Evolutionary conservation across 2,329 filamentous ascomycete species (phyloP).

Genomic region (Ceratocystis alfenasii): DNA sequence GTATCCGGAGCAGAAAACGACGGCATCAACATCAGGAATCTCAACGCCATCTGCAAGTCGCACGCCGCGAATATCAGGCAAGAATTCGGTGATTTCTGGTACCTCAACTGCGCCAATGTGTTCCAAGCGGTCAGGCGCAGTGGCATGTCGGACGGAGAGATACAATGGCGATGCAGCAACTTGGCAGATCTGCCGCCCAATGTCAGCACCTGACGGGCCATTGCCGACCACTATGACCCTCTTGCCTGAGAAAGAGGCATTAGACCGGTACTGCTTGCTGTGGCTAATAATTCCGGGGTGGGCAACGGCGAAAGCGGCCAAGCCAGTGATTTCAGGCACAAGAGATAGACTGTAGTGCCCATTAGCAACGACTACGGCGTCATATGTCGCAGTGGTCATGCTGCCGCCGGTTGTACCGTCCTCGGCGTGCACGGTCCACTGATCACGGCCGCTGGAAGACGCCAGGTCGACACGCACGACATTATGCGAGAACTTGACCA

Average conservation of each 20-base stretch:
- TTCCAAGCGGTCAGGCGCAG: conserved; percentile 35
- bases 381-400: conserved; percentile 42
- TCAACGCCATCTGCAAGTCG: conserved; percentile 53
- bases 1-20: conserved; percentile 85
- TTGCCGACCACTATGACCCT: conserved; percentile 79
- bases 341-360: conserved; percentile 63
- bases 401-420: conserved; percentile 29
- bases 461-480: conserved; percentile 46
- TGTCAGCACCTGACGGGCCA: conserved; percentile 72
- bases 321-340: conserved; percentile 50
- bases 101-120: conserved; percentile 41
- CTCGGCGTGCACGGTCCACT: conserved; percentile 16
- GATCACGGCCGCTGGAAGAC: conserved; percentile 22
- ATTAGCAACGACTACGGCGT: conserved; percentile 63
- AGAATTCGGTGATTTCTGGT: conserved; percentile 47
- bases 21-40: conserved; percentile 56
- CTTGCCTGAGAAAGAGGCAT: conserved; percentile 50
- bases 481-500: conserved; percentile 59
- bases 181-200: conserved; percentile 60
- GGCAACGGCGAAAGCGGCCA: conserved; percentile 45
- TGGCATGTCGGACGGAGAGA: conserved; percentile 47
- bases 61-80: conserved; percentile 45
- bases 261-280: conserved; percentile 66
- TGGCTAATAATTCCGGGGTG: conserved; percentile 55
- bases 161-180: conserved; percentile 50